phyloP scores from a whole-genome alignment of 2,329 filamentous ascomycete species.

The Diaporthe humulicola region DNA sequence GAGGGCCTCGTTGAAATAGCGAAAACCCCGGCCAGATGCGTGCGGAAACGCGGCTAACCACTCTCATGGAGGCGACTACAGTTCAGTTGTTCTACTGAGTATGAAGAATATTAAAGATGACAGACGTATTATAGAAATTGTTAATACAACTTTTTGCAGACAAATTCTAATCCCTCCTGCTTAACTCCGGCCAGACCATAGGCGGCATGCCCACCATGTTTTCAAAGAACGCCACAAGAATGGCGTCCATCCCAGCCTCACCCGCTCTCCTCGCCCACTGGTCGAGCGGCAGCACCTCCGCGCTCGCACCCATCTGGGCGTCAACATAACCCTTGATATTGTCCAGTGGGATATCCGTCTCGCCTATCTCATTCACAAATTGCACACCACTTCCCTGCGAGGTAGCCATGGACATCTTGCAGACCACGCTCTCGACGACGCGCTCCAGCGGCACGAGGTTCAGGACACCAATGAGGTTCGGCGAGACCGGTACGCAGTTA shows the following conservation, averaged over 20 bases:
- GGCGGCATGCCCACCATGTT: background rate
- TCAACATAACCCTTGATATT: background rate
- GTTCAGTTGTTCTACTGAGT: background rate
- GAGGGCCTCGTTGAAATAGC: background rate
- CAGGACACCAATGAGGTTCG: background rate
- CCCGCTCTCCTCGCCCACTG: background rate
- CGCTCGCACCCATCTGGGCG: background rate
- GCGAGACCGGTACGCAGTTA: background rate
- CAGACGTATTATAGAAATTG: background rate
- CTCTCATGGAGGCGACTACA: background rate
- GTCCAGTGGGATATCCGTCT: background rate
- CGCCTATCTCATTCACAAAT: background rate
- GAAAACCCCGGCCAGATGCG: background rate
- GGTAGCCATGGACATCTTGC: background rate
- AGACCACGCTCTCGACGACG: background rate
- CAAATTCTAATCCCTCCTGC: background rate
- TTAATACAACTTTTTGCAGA: background rate
- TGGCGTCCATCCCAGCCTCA: background rate
- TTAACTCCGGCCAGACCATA: background rate
- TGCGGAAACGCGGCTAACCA: background rate
- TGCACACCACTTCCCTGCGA: background rate
- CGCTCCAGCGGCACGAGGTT: background rate
- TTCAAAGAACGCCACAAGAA: background rate
- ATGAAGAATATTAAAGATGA: too few species aligned
- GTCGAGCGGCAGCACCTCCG: background rate